These are phyloP conservation scores for Botrytis fabae DNA, from an alignment of 2,329 filamentous ascomycete species.

Conservation along the genomic window DNA sequence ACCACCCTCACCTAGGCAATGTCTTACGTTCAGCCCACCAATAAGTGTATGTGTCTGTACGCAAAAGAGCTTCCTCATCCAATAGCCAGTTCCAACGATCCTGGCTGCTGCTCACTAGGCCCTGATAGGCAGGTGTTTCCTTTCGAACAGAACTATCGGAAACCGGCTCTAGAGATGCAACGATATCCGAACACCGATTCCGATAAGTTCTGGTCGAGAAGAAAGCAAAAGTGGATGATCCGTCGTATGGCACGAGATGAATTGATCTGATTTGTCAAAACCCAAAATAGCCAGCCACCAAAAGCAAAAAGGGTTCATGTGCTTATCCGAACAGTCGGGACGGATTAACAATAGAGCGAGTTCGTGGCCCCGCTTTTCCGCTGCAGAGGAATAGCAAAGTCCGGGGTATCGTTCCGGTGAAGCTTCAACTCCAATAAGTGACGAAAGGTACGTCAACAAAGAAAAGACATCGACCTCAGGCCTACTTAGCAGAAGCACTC, in stretches of 20 bases:
- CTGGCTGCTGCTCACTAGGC: background rate
- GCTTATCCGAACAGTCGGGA: background rate
- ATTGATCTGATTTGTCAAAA: slow-evolving; percentile 13
- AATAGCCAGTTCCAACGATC: background rate
- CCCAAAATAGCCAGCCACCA: background rate
- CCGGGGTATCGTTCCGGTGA: slow-evolving; percentile 6
- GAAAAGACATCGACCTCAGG: background rate
- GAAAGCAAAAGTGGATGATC: background rate
- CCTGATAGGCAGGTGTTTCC: slow-evolving; percentile 1
- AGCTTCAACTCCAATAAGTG: background rate
- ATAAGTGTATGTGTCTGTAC: background rate
- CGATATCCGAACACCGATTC: slow-evolving; percentile 1
- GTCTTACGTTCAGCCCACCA: background rate
- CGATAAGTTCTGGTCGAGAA: slow-evolving; percentile 11
- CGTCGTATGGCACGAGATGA: background rate
- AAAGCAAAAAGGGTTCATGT: background rate
- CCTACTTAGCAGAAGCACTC: background rate
- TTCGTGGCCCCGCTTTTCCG: background rate
- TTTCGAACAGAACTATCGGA: background rate
- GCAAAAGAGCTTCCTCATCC: background rate
- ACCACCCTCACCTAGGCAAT: background rate
- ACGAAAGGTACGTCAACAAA: background rate
- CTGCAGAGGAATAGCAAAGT: background rate
- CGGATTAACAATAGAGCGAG: background rate
- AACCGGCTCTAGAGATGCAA: background rate